Base-by-base conservation (phyloP, 2,329 filamentous ascomycete species). In the Didymella sp. region DNA sequence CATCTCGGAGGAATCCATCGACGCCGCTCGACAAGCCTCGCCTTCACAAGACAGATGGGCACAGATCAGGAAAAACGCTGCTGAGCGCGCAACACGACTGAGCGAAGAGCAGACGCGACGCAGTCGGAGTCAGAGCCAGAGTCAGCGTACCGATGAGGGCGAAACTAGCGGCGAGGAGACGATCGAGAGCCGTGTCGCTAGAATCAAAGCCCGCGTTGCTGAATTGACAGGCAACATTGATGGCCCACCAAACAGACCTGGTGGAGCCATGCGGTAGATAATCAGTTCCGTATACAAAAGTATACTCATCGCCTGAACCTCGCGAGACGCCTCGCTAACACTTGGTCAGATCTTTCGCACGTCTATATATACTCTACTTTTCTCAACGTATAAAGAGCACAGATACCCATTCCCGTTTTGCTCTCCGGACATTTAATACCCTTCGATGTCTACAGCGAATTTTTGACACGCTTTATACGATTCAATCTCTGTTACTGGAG, bases 141-240 rank as follows among this genome's bases (percentile, higher is more conserved):
- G 85, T 79, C 69, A 82, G 7, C 87, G 88, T 56, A 87, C 83
- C 17, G 91, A 94, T 61, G 92, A 95, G 69, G 87, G 85, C n/a
- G 92, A 96, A 67, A 95, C 91, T n/a, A 96, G 90, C 72, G 92
- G 91, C 53, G 94, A 98, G 84, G 94, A 96, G 82, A 95, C 93
- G 31, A 98, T 98, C 70, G 95, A 99, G 77, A 93, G 92, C 45
- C 91, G 95, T 64, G 95, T 98, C 58, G 95, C 95, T 45, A 90
- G 95, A 62, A 99, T 99, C 84, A 98, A 97, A 80, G 95, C 95
- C 58, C 89, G 95, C 60, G 95, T 99, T 56, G 95, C 95, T 49
- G 92, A 97, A 76, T 80, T 99, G 68, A 99, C 95, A 2, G 89
- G 89, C 37, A 75, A 74, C 25, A 53, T 73, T 21, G 73, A 76